These are phyloP conservation scores for Teunomyces stri DNA, from an alignment of 805 yeast genomes.

Conservation along the genomic window DNA sequence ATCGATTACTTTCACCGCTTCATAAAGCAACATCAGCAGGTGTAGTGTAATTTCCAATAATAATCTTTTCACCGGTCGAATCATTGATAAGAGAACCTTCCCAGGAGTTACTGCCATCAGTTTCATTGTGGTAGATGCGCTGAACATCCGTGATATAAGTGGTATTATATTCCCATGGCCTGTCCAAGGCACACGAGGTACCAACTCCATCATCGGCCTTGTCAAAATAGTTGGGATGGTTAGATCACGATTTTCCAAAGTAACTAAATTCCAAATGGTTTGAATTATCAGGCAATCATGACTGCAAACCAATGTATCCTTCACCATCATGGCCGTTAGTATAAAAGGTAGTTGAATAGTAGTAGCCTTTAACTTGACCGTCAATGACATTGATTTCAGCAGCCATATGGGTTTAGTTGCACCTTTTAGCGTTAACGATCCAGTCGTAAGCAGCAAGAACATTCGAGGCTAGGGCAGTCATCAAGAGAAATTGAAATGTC, in stretches of 20 bases:
- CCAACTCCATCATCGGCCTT: neutral
- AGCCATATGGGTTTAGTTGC: neutral
- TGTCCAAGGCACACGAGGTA: conserved; percentile 4
- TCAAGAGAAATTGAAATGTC: too few relatives aligned
- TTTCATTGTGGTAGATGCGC: neutral
- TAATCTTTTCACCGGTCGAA: neutral
- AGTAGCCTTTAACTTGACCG: neutral
- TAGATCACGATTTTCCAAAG: conserved; percentile 3
- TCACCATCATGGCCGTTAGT: neutral
- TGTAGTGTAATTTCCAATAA: neutral
- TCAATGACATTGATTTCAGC: neutral
- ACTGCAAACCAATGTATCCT: conserved; percentile 5
- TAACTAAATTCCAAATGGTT: conserved; percentile 8
- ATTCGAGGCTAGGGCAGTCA: too few relatives aligned
- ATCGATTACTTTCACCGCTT: neutral
- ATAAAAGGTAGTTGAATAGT: neutral
- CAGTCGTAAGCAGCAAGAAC: neutral
- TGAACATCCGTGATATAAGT: conserved; percentile 4
- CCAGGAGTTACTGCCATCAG: conserved; percentile 3
- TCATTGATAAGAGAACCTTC: conserved; percentile 2
- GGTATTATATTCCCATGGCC: conserved; percentile 5
- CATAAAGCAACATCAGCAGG: neutral
- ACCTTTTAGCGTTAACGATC: neutral
- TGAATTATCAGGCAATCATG: neutral
- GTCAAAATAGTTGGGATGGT: conserved; percentile 5